phyloP scores from a whole-genome alignment of 257 asterid species.

The Nicotiana benthamiana region DNA sequence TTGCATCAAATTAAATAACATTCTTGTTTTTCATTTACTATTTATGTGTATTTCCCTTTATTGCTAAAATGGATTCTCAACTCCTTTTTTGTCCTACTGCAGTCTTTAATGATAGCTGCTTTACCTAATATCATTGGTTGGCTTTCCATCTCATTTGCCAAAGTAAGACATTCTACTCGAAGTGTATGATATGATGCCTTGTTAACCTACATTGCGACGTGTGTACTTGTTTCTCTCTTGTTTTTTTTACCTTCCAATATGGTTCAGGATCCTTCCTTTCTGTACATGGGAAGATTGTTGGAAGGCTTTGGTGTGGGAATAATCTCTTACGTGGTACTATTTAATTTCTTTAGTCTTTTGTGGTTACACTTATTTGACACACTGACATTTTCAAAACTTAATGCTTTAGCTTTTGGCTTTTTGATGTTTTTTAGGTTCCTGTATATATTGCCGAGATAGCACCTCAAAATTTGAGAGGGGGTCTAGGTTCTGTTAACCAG shows the following conservation, averaged over 20 bases:
- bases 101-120: conserved; percentile 85
- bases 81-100: conserved; percentile 18
- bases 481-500: conserved; percentile 88
- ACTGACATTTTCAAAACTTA: neutral
- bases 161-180: conserved; percentile 32
- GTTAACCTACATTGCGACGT: neutral
- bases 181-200: neutral
- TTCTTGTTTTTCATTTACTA: neutral
- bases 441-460: conserved; percentile 95
- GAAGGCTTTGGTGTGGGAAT: conserved; percentile 98
- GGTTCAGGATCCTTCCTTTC: conserved; percentile 61
- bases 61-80: neutral
- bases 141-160: conserved; percentile 81
- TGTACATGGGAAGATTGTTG: conserved; percentile 92
- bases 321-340: conserved; percentile 70
- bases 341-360: neutral
- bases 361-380: neutral
- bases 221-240: neutral
- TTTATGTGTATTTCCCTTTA: neutral
- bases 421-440: conserved; percentile 53
- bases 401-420: neutral
- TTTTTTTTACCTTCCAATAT: neutral
- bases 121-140: conserved; percentile 89
- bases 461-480: conserved; percentile 79
- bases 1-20: neutral